These are phyloP conservation scores for Ophiostoma sp. DNA, from an alignment of 2,329 filamentous ascomycete species.

Conservation along the genomic window DNA sequence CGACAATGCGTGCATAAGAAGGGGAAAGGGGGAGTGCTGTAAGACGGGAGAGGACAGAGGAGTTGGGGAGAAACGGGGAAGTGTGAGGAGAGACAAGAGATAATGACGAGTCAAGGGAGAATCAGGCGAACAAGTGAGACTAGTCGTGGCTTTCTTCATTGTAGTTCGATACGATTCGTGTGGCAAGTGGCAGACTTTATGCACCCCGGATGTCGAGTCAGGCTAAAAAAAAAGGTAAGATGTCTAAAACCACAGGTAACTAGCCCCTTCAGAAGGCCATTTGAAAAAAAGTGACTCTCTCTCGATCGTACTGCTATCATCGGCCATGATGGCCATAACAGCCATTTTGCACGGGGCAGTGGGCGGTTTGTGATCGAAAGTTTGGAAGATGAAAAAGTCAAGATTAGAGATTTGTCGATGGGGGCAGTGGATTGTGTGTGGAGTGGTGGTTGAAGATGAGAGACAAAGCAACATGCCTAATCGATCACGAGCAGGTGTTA, in stretches of 20 bases:
- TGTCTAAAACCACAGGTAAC: too few relatives aligned
- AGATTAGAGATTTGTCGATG: too few relatives aligned
- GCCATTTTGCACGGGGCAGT: too few relatives aligned
- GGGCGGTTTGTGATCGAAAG: too few relatives aligned
- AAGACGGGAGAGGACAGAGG: neutral
- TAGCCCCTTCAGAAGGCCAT: neutral
- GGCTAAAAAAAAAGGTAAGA: too few relatives aligned
- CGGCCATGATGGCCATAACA: too few relatives aligned
- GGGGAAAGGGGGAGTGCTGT: neutral
- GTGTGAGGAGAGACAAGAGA: neutral
- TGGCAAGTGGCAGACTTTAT: neutral
- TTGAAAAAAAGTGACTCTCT: neutral
- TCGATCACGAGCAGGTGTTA: too few relatives aligned
- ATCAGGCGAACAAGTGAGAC: neutral
- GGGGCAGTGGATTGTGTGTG: too few relatives aligned
- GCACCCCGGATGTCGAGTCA: constrained; percentile 5
- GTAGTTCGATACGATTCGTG: neutral
- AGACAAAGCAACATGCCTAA: too few relatives aligned
- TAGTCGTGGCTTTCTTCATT: neutral
- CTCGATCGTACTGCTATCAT: too few relatives aligned
- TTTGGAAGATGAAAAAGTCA: too few relatives aligned
- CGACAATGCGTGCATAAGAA: neutral
- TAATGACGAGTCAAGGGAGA: neutral
- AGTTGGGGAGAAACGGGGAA: neutral
- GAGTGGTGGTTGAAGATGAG: too few relatives aligned